Evolutionary conservation across 106 monocot genomes (phyloP).

Genomic region (Triglochin maritima): DNA sequence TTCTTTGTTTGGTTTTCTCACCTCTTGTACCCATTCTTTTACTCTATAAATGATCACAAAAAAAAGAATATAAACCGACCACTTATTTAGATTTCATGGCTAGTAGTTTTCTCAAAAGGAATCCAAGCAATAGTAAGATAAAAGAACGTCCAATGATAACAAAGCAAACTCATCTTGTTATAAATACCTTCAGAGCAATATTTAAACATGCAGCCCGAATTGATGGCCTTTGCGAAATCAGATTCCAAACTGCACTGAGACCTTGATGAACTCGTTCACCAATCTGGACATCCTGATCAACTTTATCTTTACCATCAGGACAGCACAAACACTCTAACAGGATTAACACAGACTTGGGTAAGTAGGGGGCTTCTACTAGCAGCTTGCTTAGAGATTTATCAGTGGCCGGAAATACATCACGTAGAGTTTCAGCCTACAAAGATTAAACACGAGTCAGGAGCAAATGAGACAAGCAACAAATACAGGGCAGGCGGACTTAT

Average conservation of each 20-base stretch:
- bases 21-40: too few species aligned
- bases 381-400: constrained; percentile 87
- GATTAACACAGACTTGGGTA: constrained; percentile 59
- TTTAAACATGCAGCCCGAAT: constrained; percentile 70
- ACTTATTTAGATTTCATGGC: too few species aligned
- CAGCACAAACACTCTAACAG: constrained; percentile 71
- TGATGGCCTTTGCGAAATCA: constrained; percentile 76
- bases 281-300: constrained; percentile 47
- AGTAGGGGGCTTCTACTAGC: constrained; percentile 73
- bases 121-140: too few species aligned
- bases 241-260: constrained; percentile 79
- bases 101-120: too few species aligned
- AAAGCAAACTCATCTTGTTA: too few species aligned
- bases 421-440: constrained; percentile 60
- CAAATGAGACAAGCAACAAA: neutral
- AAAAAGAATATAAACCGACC: too few species aligned
- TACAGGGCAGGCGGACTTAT: constrained; percentile 2
- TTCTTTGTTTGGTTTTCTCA: too few species aligned
- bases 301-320: constrained; percentile 48
- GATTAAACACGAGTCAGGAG: neutral
- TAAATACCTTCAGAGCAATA: constrained; percentile 74
- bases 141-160: too few species aligned
- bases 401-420: constrained; percentile 76
- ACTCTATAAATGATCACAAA: too few species aligned
- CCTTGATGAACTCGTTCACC: constrained; percentile 95